Base-by-base conservation (phyloP, 352 stramenopile genomes). In the Globisporangium uncinulatum region DNA sequence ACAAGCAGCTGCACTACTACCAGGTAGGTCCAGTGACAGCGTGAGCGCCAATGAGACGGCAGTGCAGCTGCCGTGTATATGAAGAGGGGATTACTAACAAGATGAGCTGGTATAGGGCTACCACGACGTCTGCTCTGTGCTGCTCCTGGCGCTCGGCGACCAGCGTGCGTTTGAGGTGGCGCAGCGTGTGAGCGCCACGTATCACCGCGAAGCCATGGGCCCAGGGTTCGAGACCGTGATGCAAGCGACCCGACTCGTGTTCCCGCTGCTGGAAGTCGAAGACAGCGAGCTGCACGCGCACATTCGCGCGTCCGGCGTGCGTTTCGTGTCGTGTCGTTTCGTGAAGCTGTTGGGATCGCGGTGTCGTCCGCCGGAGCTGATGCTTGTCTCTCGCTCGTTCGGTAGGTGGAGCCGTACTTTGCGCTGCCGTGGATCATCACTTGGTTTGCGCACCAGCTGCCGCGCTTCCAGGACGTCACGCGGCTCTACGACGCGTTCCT, bases 401-500 rank as follows among this genome's bases (percentile, higher is more conserved):
- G 62, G 10, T 60, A 90, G 74, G 93, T 98, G 61, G 92, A 98
- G 67, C 91, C 92, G 17, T 98, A 95, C 59, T 98, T 98, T 71
- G 87, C 81, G 15, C 61, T 98, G 2, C 83, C 82, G 41, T 98
- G 94, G 94, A 78, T 98, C 53, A 92, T 98, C 54, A 98, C 94
- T 36, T 98, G 94, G 92, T 98, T 98, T 66, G 74, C 86, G 13
- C 94, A 98, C 70, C 84, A 98, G 64, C 62, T 98, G 8, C 73
- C 70, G 50, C 86, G 90, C 31, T 93, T 97, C 9, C 57, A 74
- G 3, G 69, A 97, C 53, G 92, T 97, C 10, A 78, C 91, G 56
- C 73, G 94, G 31, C 63, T 98, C 43, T 98, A 95, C 69, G 94
- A 98, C 69, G 86, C 95, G 29, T 89, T 98, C 55, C 71, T 98